Base-by-base conservation (phyloP, 805 yeast genomes). In the Saccharomycopsis sp. region DNA sequence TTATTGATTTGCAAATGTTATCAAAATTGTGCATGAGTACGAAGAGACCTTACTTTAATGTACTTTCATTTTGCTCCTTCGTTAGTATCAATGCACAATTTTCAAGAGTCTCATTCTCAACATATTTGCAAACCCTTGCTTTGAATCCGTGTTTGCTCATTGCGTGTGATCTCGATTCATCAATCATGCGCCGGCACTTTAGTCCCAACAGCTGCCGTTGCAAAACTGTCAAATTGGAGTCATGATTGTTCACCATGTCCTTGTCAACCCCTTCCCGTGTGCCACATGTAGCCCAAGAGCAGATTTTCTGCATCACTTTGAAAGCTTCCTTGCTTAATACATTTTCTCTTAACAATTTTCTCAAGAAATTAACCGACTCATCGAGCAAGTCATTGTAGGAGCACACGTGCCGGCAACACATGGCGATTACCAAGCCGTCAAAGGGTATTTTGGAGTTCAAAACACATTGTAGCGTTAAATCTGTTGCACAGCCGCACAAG, bases 401-500 rank as follows among this genome's bases (percentile, higher is more conserved):
- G 52, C 96, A 88, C 16, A 79, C 77, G 53, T 87, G 96, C 41
- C 96, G 69, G 58, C 96, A 87, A 55, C 96, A 87, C 85, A 88
- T 80, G 19, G 96, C 96, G 23, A 87, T 84, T 21, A 83, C 60
- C 48, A 82, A 59, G 0, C 92, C 94, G 3, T 59, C 57, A 36
- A 75, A 62, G 29, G 20, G 29, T 5, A 18, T 50, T 0, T 65
- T 55, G 44, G 59, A 58, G 31, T 71, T 69, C 34, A 67, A 46
- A 2, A 86, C 56, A 59, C 86, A 80, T 50, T 75, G 67, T 19
- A 88, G 58, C 0, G 96, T 81, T 37, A 87, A 62, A 56, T 87
- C 96, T 0, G 96, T 88, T 1, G 96, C 96, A 3, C 82, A 94
- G 4, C 96, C 96, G 60, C 96, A 87, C 26, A 88, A 61, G 61